Conservation (phyloP, 2,329 filamentous ascomycete genomes). For the Hymenoscyphus scutula region DNA sequence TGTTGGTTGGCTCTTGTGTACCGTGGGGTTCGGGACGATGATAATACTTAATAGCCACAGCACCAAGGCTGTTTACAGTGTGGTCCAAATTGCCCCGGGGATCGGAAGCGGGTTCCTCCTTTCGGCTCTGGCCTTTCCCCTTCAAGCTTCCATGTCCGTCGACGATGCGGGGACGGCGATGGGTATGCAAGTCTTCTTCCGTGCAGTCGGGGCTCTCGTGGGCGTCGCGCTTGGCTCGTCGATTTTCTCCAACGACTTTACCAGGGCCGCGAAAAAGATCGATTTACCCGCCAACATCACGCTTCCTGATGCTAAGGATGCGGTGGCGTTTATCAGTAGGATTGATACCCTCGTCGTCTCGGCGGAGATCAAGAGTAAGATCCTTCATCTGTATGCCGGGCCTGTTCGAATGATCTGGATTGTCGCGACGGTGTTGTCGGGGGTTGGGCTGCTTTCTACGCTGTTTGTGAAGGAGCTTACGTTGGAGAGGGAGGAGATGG, state of each 20-base stretch:
- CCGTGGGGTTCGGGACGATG: conserved; percentile 51
- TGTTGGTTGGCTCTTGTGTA: conserved; percentile 59
- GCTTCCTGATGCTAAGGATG: not conserved
- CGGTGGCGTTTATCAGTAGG: not conserved
- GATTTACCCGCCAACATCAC: not conserved
- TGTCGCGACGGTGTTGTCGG: not conserved
- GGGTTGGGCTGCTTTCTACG: conserved; percentile 1
- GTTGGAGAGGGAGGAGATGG: conserved; percentile 5
- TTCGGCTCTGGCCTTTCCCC: conserved; percentile 52
- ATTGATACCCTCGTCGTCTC: not conserved
- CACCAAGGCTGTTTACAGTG: not conserved
- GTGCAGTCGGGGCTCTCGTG: conserved; percentile 60
- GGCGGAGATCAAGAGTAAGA: not conserved
- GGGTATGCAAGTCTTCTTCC: conserved; percentile 64
- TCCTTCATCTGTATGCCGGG: not conserved
- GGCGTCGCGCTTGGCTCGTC: conserved; percentile 64
- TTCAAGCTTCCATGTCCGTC: conserved; percentile 7
- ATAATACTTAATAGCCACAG: conserved; percentile 5
- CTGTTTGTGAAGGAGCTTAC: conserved; percentile 9
- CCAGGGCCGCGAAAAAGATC: not conserved
- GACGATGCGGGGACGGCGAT: conserved; percentile 53
- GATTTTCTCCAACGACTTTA: conserved; percentile 46
- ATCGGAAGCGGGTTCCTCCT: conserved; percentile 39
- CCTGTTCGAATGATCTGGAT: conserved; percentile 6
- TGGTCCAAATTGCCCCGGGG: conserved; percentile 2